Base-by-base conservation (phyloP, 257 asterid species). In the Rauvolfia tetraphylla region DNA sequence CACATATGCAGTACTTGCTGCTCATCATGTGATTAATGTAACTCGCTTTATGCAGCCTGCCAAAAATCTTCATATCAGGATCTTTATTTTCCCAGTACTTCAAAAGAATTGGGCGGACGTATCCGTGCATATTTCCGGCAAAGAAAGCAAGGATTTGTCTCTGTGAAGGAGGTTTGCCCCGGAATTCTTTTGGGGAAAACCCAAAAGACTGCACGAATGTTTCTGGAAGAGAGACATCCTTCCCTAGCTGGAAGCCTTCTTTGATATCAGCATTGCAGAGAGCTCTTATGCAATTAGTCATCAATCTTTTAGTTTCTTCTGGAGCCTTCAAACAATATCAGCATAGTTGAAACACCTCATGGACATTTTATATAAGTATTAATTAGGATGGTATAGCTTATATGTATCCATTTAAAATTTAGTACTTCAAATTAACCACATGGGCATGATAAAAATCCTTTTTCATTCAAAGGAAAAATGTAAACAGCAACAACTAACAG, bases 111-210 rank as follows among this genome's bases (percentile, higher is more conserved):
- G 97, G 96, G 1, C 97, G 93, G 75, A 89, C 87, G 12, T 89
- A 82, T 10, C 97, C 97, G 39, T 92, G 96, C 93, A 90, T 83
- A 29, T 81, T 83, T 20, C 96, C 97, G 5, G 97, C 95, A 8
- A 92, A 92, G 78, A 92, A 90, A 46, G 93, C 97, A 29, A 92
- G 91, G 78, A 86, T 78, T 71, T 67, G 48, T 53, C 96, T 76
- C 72, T 88, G 78, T 1, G 93, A 88, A 48, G 93, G 86, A 15
- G 88, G 88, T 29, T 88, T 84, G 1, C 95, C 95, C 67, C 89
- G 89, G 27, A 80, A 74, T 63, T 42, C 75, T 75, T 78, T 83
- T 1, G 80, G 81, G 48, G 92, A 90, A 74, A 80, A 54, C 27
- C 41, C 54, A 59, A 88, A 29, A 0, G 84, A 44, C 56, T 78